Conservation (phyloP, 306 rosid genomes). For the Ziziphus jujuba region DNA sequence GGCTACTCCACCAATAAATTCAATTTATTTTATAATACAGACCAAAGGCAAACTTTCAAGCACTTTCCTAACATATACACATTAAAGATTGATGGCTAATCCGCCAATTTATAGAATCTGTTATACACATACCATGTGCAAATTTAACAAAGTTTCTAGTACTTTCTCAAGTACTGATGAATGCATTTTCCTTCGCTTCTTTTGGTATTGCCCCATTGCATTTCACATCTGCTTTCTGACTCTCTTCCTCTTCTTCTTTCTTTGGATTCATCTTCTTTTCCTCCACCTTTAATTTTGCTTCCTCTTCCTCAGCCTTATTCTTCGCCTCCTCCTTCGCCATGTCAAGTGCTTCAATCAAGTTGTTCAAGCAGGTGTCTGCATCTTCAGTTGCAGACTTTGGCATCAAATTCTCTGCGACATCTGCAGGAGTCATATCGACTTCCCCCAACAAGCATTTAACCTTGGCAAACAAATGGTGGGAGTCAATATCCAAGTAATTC, state of each 20-base stretch:
- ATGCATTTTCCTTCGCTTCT: too few species aligned
- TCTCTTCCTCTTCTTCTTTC: background rate
- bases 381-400: conserved; percentile 43
- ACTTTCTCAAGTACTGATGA: too few species aligned
- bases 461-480: conserved; percentile 36
- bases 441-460: conserved; percentile 43
- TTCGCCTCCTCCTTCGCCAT: conserved; percentile 38
- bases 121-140: too few species aligned
- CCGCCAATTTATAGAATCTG: too few species aligned
- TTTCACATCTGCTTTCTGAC: background rate
- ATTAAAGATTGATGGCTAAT: too few species aligned
- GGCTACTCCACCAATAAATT: too few species aligned
- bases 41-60: too few species aligned
- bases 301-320: conserved; percentile 30
- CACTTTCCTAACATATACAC: too few species aligned
- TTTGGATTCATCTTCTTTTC: conserved; percentile 5
- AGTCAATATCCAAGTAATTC: conserved; percentile 56
- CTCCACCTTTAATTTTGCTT: conserved; percentile 14
- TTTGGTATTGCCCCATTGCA: too few species aligned
- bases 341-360: conserved; percentile 50
- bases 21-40: too few species aligned
- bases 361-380: conserved; percentile 36
- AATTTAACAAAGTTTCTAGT: too few species aligned
- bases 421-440: conserved; percentile 56
- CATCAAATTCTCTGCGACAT: conserved; percentile 68